Base-by-base conservation (phyloP, 2,329 filamentous ascomycete species). In the Aureobasidium sp. region DNA sequence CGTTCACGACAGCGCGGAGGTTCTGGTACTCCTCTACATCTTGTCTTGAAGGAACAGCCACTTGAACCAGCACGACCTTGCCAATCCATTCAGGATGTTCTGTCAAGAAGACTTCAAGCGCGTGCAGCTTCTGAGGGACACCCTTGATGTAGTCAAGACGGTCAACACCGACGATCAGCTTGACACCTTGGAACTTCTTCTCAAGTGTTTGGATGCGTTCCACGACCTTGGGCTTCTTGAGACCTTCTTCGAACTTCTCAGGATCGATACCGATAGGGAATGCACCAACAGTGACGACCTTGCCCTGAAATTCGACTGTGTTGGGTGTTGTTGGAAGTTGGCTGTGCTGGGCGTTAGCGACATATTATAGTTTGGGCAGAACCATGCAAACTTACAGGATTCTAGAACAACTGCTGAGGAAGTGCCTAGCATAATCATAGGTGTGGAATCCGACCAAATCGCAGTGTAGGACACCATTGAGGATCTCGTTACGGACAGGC, bases 11-110 rank as follows among this genome's bases (percentile, higher is more conserved):
- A 25, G 92, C 91, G 32, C 93, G 87, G 39, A 99, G 81, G 71
- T 97, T 97, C 74, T 97, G 93, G 73, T 99, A 97, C 73, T 97
- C 94, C 71, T 97, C 94, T 61, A 97, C 94, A 70, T 97, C 94
- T 72, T 96, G 90, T 65, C 94, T 84, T 64, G 90, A 96, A 3
- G 94, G 94, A 25, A 99, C 91, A 2, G 94, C 94, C 36, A 97
- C 93, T 74, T 97, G 94, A 0, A 97, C 91, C 16, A 99, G 82
- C 3, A 97, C 92, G 27, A 97, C 92, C 75, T 96, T 96, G 67
- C 94, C 94, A 64, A 97, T 93, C 92, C 92, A 97, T 74, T 97
- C 93, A 0, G 94, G 94, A 70, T 99, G 91, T 70, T 97, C 93
- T 0, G 91, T 96, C 36, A 99, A 80, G 79, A 99, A 97, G 4